Percentiles rank a stretch among this genome's conserved stretches.
These are phyloP conservation scores for Trichoderma sp. DNA, from an alignment of 2,329 filamentous ascomycete genomes.

Conservation along the genomic window DNA sequence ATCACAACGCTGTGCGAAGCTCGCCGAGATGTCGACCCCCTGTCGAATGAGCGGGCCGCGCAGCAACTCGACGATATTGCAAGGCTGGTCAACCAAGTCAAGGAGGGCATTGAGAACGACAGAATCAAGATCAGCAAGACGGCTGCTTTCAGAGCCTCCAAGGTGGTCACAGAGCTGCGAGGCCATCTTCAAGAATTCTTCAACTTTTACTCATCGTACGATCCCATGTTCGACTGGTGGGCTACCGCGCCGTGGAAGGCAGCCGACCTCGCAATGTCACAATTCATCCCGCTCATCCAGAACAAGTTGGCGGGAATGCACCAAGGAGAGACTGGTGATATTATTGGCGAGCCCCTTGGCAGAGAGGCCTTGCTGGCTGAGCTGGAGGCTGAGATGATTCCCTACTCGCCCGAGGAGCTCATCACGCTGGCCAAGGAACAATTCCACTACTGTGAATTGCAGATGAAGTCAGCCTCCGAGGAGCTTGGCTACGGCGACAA, in stretches of 20 bases:
- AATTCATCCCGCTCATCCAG: constrained; percentile 38
- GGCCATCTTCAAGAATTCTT: constrained; percentile 45
- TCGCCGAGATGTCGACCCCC: constrained; percentile 42
- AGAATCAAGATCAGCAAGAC: constrained; percentile 38
- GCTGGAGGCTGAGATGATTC: constrained; percentile 55
- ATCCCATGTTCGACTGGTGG: constrained; percentile 59
- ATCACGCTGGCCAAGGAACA: constrained; percentile 49
- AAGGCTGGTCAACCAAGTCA: constrained; percentile 33
- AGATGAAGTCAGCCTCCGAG: constrained; percentile 50
- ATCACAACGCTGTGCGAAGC: constrained; percentile 47
- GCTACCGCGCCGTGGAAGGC: constrained; percentile 42
- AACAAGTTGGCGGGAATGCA: constrained; percentile 44
- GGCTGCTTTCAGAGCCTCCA: constrained; percentile 46
- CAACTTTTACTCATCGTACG: constrained; percentile 52
- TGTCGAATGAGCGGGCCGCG: constrained; percentile 44
- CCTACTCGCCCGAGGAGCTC: constrained; percentile 56
- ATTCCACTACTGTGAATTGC: constrained; percentile 53
- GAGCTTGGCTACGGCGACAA: constrained; percentile 46
- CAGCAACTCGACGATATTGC: constrained; percentile 38
- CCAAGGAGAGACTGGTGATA: constrained; percentile 44
- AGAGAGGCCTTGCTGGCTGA: constrained; percentile 48
- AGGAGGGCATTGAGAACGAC: constrained; percentile 34
- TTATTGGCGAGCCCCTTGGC: constrained; percentile 57
- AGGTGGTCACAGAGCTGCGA: constrained; percentile 40
- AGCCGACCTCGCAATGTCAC: constrained; percentile 37